Evolutionary conservation across 2,329 filamentous ascomycete genomes (phyloP), one percentile per base, ranked within the genome.

Genomic region (Hymenoscyphus occultus): DNA sequence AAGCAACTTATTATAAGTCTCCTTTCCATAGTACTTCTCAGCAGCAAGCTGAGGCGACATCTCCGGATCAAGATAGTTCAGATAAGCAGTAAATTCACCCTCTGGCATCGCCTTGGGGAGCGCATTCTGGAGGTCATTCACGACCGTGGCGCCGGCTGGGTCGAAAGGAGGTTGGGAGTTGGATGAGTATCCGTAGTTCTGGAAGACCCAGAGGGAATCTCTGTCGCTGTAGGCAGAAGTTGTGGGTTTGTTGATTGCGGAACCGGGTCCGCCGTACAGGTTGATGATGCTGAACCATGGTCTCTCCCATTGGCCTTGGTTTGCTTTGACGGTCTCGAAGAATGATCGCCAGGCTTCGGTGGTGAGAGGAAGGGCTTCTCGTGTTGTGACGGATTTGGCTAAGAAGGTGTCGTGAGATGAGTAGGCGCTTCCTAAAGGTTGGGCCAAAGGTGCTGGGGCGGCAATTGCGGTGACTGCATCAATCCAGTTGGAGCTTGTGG

Each of bases 391-490:
- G 10, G 83, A 86, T 71, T 86, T 87, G 69, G 82, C 79, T 65
- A 84, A 84, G 69, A 90, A 89, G 0, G 81, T 76, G 0, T 76
- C 76, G 1, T 81, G 78, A 13, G 57, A 61, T 3, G 13, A 16
- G 42, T 71, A 71, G 2, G n/a, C 63, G 19, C 45, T 59, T 82
- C 80, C 74, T 78, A 79, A 68, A 83, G 74, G 73, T 78, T 78
- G 65, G 0, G 57, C 31, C 0, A 72, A 58, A 2, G 65, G 42
- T 39, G 64, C 65, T 0, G 61, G 59, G 7, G 22, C 57, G 9
- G 61, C 35, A 10, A 63, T 39, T 14, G 51, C 61, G 10, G 61
- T 48, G n/a, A 62, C n/a, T 7, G 42, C 62, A n/a, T 63, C 31
- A 14, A 59, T 51, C 62, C 62, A 63, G 22, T 28, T 40, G 22